phyloP scores from a whole-genome alignment of 768 basidiomycete genomes.

The Hortiboletus flavorubellus region DNA sequence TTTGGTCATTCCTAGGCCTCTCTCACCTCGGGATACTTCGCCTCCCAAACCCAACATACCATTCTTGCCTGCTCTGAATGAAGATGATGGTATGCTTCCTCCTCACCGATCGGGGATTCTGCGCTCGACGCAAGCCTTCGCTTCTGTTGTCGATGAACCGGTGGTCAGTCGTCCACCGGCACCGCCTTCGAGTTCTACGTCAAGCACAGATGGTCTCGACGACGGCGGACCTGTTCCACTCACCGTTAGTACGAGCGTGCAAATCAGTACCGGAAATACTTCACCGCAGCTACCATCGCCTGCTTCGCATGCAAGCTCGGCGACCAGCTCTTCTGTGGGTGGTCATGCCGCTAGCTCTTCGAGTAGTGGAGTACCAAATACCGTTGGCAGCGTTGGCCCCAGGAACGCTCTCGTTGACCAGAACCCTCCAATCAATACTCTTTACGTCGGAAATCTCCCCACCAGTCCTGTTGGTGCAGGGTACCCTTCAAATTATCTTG shows the following conservation, averaged over 20 bases:
- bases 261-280: conserved; percentile 31
- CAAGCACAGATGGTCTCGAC: conserved; percentile 45
- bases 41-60: conserved; percentile 22
- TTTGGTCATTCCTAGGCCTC: conserved; percentile 20
- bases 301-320: conserved; percentile 58
- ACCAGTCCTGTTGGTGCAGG: conserved; percentile 69
- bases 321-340: conserved; percentile 35
- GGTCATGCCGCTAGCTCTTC: conserved; percentile 31
- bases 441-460: conserved; percentile 99
- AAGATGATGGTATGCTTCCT: conserved; percentile 34
- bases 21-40: conserved; percentile 28
- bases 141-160: conserved; percentile 26
- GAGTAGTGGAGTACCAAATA: conserved; percentile 24
- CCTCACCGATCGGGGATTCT: conserved; percentile 29
- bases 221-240: conserved; percentile 25
- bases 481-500: conserved; percentile 75
- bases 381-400: conserved; percentile 24
- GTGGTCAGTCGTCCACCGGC: conserved; percentile 29
- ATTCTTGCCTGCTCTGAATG: conserved; percentile 23
- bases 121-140: conserved; percentile 24
- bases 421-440: conserved; percentile 96
- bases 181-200: conserved; percentile 37
- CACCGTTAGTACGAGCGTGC: conserved; percentile 48
- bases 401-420: conserved; percentile 63
- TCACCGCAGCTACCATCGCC: conserved; percentile 81